Base-by-base conservation (phyloP, 2,329 filamentous ascomycete genomes). In the Colletotrichum orbiculare region DNA sequence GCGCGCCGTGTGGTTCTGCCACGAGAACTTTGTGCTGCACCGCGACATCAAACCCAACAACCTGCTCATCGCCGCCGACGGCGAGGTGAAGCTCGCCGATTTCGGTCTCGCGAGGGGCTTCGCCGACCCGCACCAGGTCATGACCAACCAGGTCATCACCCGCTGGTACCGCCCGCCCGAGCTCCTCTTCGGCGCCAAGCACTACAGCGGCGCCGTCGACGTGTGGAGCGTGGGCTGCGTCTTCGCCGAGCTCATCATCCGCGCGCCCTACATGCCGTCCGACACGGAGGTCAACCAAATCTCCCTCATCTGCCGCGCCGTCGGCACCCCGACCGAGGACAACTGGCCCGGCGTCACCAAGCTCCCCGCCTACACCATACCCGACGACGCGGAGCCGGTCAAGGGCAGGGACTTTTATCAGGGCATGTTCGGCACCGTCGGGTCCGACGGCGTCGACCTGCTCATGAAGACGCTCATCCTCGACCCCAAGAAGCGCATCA, bases 41-140 rank as follows among this genome's bases (percentile, higher is more conserved):
- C 92, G 96, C 71, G 96, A 99, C 82, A 98, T 99, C 83, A 99
- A 99, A 80, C 95, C 95, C 52, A 98, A 98, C 86, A 99, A 99
- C 81, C 82, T 98, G 78, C 85, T 99, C 65, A 97, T 99, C 72
- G 94, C 94, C 25, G 91, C 93, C 46, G 92, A 97, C 75, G 95
- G 96, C 53, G 92, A 95, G 73, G 89, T 99, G 74, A 98, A 98
- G 77, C 87, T 99, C 54, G 96, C 95, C 41, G 96, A 99, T 90
- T 99, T 99, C 72, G 96, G 96, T 84, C 89, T 99, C 39, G 96
- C 96, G 6, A 85, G 96, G 68, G 88, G 86, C 66, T 97, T 97
- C 76, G 91, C 93, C 8, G 96, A 99, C 76, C 95, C 96, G 0
- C 92, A 94, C 73, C 83, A 88, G 60, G 85, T 86, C 71, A 99